These are phyloP conservation scores for Solanum piurae DNA, from an alignment of 257 asterid species.

Conservation along the genomic window DNA sequence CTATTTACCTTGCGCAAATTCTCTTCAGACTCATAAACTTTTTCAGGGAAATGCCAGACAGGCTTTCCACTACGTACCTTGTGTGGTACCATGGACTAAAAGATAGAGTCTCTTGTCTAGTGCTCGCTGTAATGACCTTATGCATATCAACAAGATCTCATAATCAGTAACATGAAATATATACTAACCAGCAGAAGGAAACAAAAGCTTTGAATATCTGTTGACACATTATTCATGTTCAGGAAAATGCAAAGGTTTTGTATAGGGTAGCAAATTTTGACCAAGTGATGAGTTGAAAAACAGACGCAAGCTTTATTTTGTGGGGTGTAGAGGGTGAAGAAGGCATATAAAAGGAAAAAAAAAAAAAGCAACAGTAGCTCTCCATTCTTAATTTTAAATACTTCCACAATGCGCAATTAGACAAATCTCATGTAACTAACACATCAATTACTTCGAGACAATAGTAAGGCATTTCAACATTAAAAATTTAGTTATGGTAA, in stretches of 20 bases:
- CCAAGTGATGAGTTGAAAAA: neutral
- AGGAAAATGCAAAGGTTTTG: neutral
- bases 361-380: neutral
- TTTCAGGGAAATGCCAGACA: conserved; percentile 92
- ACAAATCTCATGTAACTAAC: neutral
- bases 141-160: conserved; percentile 6
- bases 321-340: no score
- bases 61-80: conserved; percentile 40
- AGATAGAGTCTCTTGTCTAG: conserved; percentile 88
- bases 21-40: conserved; percentile 59
- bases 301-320: neutral
- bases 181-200: neutral
- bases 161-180: neutral
- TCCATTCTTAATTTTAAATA: neutral
- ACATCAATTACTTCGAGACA: neutral
- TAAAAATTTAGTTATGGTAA: neutral
- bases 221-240: neutral
- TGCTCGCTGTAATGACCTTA: conserved; percentile 82
- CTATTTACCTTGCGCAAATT: conserved; percentile 60
- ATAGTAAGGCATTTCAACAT: neutral
- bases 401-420: neutral
- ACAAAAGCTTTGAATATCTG: neutral
- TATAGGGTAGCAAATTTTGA: neutral
- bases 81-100: conserved; percentile 50
- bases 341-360: neutral